Percentiles rank a stretch among this genome's conserved stretches.
Conservation (phyloP, 108 stramenopile species). For the Skeletonema grethae region DNA sequence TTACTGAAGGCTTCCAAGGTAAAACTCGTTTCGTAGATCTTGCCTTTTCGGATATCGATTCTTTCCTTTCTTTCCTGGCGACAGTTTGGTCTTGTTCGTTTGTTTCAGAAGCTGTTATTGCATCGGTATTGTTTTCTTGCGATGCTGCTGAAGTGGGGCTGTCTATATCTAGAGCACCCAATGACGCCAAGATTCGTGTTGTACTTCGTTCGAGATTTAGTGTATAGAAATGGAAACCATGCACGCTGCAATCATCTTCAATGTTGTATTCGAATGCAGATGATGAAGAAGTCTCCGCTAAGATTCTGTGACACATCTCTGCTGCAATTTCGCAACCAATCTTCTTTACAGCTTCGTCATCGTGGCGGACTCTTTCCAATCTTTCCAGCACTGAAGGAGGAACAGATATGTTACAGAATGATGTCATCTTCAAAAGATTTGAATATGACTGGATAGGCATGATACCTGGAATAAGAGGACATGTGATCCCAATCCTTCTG, state of each 20-base stretch:
- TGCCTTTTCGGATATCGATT: constrained; percentile 33
- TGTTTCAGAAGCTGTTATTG: neutral
- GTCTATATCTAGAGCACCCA: constrained; percentile 52
- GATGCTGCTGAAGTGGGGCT: neutral
- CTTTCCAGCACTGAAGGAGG: constrained; percentile 63
- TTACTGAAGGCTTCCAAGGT: constrained; percentile 82
- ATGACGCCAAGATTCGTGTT: constrained; percentile 63
- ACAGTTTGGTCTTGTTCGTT: constrained; percentile 1
- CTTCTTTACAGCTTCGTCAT: constrained; percentile 93
- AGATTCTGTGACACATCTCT: constrained; percentile 76
- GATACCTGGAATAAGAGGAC: constrained; percentile 94
- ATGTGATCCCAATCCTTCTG: constrained; percentile 74
- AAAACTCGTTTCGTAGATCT: constrained; percentile 42
- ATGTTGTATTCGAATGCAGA: constrained; percentile 3
- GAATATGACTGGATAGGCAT: constrained; percentile 94
- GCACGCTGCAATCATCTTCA: constrained; percentile 51
- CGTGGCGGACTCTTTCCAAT: constrained; percentile 74
- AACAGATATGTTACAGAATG: constrained; percentile 80
- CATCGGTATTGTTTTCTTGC: constrained; percentile 3
- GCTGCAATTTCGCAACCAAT: constrained; percentile 90
- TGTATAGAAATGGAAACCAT: constrained; percentile 96
- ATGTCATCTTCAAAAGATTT: constrained; percentile 81
- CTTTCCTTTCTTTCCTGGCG: constrained; percentile 33
- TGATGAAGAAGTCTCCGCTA: constrained; percentile 20
- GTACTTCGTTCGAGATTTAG: constrained; percentile 92